phyloP scores from a whole-genome alignment of 129 eudicot genomes.

The Flaveria sonorensis region DNA sequence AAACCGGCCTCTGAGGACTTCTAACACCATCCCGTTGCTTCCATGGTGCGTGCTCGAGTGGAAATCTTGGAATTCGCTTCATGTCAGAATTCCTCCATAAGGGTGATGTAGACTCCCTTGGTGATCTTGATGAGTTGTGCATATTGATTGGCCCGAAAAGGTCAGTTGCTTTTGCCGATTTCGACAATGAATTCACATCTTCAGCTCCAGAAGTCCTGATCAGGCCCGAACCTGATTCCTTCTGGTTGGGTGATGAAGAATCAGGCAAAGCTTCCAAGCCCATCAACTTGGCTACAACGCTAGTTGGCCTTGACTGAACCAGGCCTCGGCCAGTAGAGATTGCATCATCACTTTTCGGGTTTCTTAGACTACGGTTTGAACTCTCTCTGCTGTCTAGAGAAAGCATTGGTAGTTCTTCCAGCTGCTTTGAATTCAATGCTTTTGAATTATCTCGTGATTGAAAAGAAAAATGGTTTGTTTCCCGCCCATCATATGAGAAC shows the following conservation, averaged over 20 bases:
- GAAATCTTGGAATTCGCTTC: conserved; percentile 65
- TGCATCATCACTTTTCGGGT: conserved; percentile 31
- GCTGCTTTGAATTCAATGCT: conserved; percentile 41
- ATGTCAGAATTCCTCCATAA: conserved; percentile 67
- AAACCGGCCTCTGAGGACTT: conserved; percentile 56
- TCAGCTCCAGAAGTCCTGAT: conserved; percentile 37
- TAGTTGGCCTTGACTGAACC: conserved; percentile 54
- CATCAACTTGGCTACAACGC: conserved; percentile 94
- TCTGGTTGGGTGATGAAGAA: conserved; percentile 36
- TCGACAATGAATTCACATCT: conserved; percentile 39
- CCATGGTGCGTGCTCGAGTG: conserved; percentile 94
- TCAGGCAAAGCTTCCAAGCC: conserved; percentile 75
- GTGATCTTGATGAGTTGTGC: conserved; percentile 49
- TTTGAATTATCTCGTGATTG: conserved; percentile 50
- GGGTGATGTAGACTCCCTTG: conserved; percentile 77
- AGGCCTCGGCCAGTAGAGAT: conserved; percentile 27
- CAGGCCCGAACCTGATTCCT: conserved; percentile 35
- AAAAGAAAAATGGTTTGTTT: conserved; percentile 44
- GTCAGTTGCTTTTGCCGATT: conserved; percentile 37
- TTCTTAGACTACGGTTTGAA: conserved; percentile 48
- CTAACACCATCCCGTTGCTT: conserved; percentile 62
- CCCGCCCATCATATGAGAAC: conserved; percentile 86
- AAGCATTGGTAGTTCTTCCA: conserved; percentile 67
- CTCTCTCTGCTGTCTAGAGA: conserved; percentile 71
- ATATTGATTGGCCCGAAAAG: conserved; percentile 43